These are phyloP conservation scores for Sclerotiophoma versabilis DNA, from an alignment of 2,329 filamentous ascomycete genomes.

Conservation along the genomic window DNA sequence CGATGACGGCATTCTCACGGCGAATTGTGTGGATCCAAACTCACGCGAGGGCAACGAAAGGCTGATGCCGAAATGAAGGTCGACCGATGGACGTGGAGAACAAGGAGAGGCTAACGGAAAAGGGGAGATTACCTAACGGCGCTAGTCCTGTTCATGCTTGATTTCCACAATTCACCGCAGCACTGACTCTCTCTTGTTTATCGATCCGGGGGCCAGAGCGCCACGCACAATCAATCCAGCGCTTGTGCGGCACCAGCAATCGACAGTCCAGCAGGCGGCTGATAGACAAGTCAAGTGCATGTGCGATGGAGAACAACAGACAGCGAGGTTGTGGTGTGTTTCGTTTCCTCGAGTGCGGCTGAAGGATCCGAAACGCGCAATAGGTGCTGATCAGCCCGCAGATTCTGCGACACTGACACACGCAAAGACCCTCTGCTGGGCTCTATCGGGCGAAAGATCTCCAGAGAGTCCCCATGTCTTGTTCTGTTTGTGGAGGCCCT, in stretches of 20 bases:
- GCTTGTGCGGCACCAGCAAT: conserved; percentile 16
- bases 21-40: conserved; percentile 12
- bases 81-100: conserved; percentile 13
- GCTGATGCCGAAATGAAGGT: conserved; percentile 20
- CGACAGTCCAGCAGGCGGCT: not conserved
- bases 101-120: not conserved
- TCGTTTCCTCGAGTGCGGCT: conserved; percentile 11
- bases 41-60: conserved; percentile 5
- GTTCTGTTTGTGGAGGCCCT: conserved; percentile 18
- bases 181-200: conserved; percentile 15
- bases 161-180: conserved; percentile 15
- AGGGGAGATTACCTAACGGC: conserved; percentile 1
- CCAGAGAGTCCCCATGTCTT: conserved; percentile 13
- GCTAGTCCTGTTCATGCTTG: conserved; percentile 3
- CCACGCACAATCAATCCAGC: conserved; percentile 12
- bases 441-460: conserved; percentile 18
- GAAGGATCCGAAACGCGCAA: conserved; percentile 15
- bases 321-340: conserved; percentile 8
- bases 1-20: conserved; percentile 19
- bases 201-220: conserved; percentile 17
- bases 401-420: conserved; percentile 18
- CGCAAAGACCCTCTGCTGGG: conserved; percentile 5
- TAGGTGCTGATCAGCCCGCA: conserved; percentile 10
- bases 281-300: not conserved
- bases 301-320: not conserved